phyloP scores from a whole-genome alignment of 1,139 yeast genomes.

The Candida sp. region DNA sequence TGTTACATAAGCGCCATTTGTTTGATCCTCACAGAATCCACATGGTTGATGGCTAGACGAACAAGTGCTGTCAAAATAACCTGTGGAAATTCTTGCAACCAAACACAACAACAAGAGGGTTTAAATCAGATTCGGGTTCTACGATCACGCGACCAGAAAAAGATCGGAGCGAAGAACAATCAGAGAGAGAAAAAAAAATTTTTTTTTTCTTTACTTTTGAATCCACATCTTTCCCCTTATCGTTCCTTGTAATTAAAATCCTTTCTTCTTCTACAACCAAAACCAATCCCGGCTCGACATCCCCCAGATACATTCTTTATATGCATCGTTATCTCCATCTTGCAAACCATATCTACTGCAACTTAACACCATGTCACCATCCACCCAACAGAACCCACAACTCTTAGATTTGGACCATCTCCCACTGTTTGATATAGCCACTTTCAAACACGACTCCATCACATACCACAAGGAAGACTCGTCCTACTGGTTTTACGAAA shows the following conservation, averaged over 20 bases:
- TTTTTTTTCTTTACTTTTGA: no score
- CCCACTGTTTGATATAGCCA: slow-evolving; percentile 17
- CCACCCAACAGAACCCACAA: slow-evolving; percentile 5
- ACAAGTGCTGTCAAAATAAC: no score
- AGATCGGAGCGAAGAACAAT: no score
- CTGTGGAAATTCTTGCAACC: no score
- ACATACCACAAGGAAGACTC: slow-evolving; percentile 24
- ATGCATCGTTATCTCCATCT: slow-evolving; percentile 3
- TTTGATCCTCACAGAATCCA: no score
- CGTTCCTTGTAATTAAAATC: neutral
- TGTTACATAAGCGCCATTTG: no score
- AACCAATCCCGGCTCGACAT: neutral
- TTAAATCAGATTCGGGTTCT: no score
- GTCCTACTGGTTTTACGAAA: slow-evolving; percentile 47
- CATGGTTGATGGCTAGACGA: no score
- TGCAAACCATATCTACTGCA: neutral
- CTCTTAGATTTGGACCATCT: neutral
- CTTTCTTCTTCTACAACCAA: no score
- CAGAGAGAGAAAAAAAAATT: no score
- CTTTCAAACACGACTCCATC: slow-evolving; percentile 32
- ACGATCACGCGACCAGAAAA: neutral
- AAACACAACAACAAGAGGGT: neutral
- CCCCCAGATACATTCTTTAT: slow-evolving; percentile 3
- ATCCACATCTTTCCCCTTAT: neutral
- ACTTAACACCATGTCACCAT: slow-evolving; percentile 1